phyloP scores from a whole-genome alignment of 1,139 yeast species.

The Magnusiomyces ingens region DNA sequence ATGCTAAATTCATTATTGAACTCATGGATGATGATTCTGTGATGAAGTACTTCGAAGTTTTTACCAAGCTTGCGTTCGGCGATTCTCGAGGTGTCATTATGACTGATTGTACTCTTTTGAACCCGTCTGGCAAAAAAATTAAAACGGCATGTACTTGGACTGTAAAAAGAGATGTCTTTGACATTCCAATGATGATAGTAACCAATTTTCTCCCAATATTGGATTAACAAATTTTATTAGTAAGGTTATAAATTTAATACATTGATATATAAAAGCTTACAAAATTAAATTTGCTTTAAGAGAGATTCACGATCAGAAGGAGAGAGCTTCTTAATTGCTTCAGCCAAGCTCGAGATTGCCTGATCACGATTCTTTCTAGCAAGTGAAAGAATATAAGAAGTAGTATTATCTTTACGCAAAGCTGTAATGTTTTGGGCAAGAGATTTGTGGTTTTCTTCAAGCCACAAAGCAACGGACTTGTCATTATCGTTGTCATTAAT shows the following conservation, averaged over 20 bases:
- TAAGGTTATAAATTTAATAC: background rate
- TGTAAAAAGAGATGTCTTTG: constrained; percentile 77
- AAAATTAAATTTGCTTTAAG: constrained; percentile 27
- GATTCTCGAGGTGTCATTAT: constrained; percentile 81
- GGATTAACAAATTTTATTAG: constrained; percentile 3
- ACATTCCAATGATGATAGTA: constrained; percentile 93
- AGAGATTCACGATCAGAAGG: constrained; percentile 54
- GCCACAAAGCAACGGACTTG: constrained; percentile 74
- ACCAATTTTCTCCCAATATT: constrained; percentile 44
- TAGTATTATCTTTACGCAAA: constrained; percentile 34
- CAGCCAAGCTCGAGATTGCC: constrained; percentile 53
- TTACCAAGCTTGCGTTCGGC: constrained; percentile 82
- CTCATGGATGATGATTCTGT: constrained; percentile 85
- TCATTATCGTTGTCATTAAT: constrained; percentile 68
- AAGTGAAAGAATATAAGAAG: constrained; percentile 20
- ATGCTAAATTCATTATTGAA: constrained; percentile 70
- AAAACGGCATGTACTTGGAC: constrained; percentile 89
- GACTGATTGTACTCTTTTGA: constrained; percentile 73
- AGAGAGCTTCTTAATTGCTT: constrained; percentile 52
- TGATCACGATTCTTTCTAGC: constrained; percentile 40
- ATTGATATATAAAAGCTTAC: background rate
- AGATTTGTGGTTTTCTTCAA: constrained; percentile 66
- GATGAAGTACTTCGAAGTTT: constrained; percentile 77
- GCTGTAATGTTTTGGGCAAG: constrained; percentile 57
- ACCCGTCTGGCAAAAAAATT: constrained; percentile 44